These are phyloP conservation scores for Auricularia cornea DNA, from an alignment of 768 basidiomycete species.

Conservation along the genomic window DNA sequence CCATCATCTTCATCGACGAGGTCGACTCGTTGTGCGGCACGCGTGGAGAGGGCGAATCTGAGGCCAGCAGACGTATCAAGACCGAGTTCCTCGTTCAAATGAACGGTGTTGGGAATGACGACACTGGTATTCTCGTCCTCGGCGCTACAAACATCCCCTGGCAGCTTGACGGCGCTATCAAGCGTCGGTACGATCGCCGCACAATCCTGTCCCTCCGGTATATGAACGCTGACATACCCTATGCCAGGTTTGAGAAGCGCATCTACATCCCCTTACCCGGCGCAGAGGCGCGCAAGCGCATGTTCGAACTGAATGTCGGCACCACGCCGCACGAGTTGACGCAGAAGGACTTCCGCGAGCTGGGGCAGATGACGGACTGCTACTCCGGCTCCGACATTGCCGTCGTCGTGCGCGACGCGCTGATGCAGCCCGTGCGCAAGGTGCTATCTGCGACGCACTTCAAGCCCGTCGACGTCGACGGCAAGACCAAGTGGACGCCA, in stretches of 20 bases:
- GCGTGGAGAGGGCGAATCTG: slow-evolving; percentile 93
- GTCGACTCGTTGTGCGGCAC: slow-evolving; percentile 94
- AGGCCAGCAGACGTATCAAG: slow-evolving; percentile 95
- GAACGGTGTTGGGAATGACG: slow-evolving; percentile 98
- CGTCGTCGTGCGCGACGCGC: slow-evolving; percentile 87
- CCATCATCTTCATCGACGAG: slow-evolving; percentile 99
- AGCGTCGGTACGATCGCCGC: slow-evolving; percentile 58
- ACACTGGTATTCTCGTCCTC: slow-evolving; percentile 89
- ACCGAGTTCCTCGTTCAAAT: slow-evolving; percentile 97
- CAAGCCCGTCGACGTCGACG: slow-evolving; percentile 42
- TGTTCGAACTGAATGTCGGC: slow-evolving; percentile 97
- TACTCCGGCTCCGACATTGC: slow-evolving; percentile 95
- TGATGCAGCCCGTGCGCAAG: slow-evolving; percentile 98
- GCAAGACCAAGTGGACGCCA: slow-evolving; percentile 69
- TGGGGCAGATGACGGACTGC: slow-evolving; percentile 86
- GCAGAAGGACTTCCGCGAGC: slow-evolving; percentile 64
- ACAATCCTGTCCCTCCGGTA: background rate
- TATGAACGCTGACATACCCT: background rate
- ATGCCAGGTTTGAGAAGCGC: slow-evolving; percentile 81
- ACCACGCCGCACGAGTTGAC: slow-evolving; percentile 80
- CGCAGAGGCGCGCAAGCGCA: slow-evolving; percentile 79
- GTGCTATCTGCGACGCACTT: slow-evolving; percentile 95
- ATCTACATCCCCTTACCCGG: slow-evolving; percentile 98
- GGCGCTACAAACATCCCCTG: slow-evolving; percentile 99
- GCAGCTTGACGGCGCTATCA: slow-evolving; percentile 96